These are phyloP conservation scores for Bipolaris victoriae DNA, from an alignment of 2,329 filamentous ascomycete genomes.

Conservation along the genomic window DNA sequence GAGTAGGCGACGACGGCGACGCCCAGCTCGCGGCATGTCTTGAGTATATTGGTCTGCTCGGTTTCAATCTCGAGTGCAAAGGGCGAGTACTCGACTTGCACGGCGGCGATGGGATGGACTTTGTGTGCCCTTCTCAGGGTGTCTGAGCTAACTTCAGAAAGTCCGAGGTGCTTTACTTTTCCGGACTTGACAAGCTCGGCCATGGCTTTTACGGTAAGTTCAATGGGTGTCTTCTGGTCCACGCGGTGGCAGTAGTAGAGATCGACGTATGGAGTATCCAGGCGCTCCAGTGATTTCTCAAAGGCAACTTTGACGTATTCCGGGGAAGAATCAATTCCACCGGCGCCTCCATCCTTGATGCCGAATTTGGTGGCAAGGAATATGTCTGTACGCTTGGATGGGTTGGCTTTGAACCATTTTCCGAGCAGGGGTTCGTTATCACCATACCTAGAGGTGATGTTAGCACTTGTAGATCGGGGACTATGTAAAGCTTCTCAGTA, in stretches of 20 bases:
- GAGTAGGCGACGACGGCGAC: constrained; percentile 50
- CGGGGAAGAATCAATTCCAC: constrained; percentile 47
- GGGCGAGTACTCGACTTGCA: constrained; percentile 60
- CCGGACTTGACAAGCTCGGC: constrained; percentile 63
- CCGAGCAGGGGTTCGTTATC: constrained; percentile 46
- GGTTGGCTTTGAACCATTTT: constrained; percentile 48
- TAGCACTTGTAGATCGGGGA: constrained; percentile 6
- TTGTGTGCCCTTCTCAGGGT: constrained; percentile 58
- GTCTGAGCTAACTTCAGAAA: constrained; percentile 53
- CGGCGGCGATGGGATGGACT: constrained; percentile 56
- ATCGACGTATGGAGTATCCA: constrained; percentile 54
- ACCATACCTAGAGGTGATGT: constrained; percentile 23
- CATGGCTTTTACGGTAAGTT: constrained; percentile 58
- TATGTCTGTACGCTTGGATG: constrained; percentile 53
- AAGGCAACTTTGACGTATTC: constrained; percentile 51
- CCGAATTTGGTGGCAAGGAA: constrained; percentile 53
- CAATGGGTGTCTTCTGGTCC: constrained; percentile 53
- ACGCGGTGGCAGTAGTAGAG: constrained; percentile 55
- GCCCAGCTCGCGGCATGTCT: constrained; percentile 54
- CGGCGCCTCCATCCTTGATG: constrained; percentile 49
- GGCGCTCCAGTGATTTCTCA: constrained; percentile 48
- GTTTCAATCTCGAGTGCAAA: constrained; percentile 58
- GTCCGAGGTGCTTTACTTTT: constrained; percentile 57
- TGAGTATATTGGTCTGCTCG: constrained; percentile 43
- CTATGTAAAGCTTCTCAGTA: too few relatives aligned